Conservation (phyloP, 768 basidiomycete genomes). For the Pholiota microspora region DNA sequence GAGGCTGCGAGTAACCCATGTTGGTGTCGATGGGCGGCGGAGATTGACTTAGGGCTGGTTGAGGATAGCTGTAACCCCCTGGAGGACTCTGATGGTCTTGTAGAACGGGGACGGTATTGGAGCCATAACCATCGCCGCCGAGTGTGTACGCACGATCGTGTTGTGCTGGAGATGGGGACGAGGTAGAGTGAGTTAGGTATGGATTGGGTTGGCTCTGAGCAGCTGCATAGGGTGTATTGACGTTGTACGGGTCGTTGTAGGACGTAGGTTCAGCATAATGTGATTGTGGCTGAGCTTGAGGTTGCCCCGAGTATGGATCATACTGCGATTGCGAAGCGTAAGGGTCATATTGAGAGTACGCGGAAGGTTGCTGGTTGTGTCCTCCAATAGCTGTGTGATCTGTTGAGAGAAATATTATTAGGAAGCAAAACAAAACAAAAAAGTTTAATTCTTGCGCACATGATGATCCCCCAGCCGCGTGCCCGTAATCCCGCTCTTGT, state of each 20-base stretch:
- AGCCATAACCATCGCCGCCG: constrained; percentile 56
- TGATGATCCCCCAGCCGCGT: constrained; percentile 48
- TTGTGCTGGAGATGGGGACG: constrained; percentile 23
- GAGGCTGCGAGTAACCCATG: constrained; percentile 18
- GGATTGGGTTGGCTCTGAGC: constrained; percentile 22
- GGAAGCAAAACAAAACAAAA: constrained; percentile 5
- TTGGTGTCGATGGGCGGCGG: constrained; percentile 41
- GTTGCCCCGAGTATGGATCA: background rate
- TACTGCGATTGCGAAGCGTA: constrained; percentile 29
- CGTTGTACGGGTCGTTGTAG: constrained; percentile 39
- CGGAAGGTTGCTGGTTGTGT: constrained; percentile 47
- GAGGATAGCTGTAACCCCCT: constrained; percentile 19
- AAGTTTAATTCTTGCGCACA: constrained; percentile 42
- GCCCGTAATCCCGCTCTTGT: constrained; percentile 48
- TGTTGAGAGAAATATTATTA: constrained; percentile 27
- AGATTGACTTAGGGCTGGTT: constrained; percentile 22
- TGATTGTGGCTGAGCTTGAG: constrained; percentile 21
- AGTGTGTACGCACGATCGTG: constrained; percentile 55
- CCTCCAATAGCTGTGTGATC: constrained; percentile 55
- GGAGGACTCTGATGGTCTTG: constrained; percentile 24
- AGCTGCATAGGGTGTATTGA: constrained; percentile 17
- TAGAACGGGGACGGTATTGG: constrained; percentile 41
- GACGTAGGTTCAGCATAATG: constrained; percentile 26
- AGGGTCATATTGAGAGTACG: constrained; percentile 51
- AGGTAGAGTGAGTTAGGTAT: constrained; percentile 24